Conservation (phyloP, 768 basidiomycete genomes). For the Termitomyces sp. region DNA sequence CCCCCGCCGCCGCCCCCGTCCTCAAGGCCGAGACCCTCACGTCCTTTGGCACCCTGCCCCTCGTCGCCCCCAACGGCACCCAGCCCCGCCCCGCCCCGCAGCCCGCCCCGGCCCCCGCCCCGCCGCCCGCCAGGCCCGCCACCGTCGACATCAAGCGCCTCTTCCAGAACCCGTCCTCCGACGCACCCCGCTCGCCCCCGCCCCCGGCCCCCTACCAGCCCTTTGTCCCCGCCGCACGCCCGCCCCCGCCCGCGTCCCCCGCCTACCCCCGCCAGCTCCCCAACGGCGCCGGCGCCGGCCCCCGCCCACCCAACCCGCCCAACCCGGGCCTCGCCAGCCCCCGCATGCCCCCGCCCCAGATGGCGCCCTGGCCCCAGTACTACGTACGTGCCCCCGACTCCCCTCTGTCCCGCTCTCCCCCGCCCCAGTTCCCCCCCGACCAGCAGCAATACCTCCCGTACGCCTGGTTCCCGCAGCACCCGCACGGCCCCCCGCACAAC, state of each 20-base stretch:
- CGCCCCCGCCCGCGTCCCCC: conserved; percentile 58
- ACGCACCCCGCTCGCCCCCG: too few species aligned
- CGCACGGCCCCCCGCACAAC: conserved; percentile 41
- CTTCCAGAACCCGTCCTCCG: conserved; percentile 54
- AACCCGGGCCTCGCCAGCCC: conserved; percentile 56
- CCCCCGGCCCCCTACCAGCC: conserved; percentile 33
- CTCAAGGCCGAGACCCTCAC: conserved; percentile 71
- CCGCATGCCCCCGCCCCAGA: conserved; percentile 44
- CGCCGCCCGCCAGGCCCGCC: conserved; percentile 33
- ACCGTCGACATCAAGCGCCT: conserved; percentile 55
- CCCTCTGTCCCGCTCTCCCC: too few species aligned
- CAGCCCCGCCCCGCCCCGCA: conserved; percentile 28
- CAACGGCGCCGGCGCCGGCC: conserved; percentile 57
- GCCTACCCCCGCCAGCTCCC: conserved; percentile 55
- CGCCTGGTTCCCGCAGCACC: conserved; percentile 36
- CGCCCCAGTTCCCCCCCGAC: conserved; percentile 10
- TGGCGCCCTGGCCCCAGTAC: conserved; percentile 34
- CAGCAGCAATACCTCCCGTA: conserved; percentile 36
- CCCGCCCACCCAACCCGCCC: conserved; percentile 37
- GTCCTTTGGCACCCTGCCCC: conserved; percentile 77
- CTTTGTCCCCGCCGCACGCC: conserved; percentile 40
- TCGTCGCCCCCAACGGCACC: conserved; percentile 76
- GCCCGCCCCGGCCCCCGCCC: conserved; percentile 27
- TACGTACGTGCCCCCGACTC: conserved; percentile 41
- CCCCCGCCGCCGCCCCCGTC: conserved; percentile 63